Conservation (phyloP, 495 filamentous ascomycete genomes). For the Immersiella caudata region DNA sequence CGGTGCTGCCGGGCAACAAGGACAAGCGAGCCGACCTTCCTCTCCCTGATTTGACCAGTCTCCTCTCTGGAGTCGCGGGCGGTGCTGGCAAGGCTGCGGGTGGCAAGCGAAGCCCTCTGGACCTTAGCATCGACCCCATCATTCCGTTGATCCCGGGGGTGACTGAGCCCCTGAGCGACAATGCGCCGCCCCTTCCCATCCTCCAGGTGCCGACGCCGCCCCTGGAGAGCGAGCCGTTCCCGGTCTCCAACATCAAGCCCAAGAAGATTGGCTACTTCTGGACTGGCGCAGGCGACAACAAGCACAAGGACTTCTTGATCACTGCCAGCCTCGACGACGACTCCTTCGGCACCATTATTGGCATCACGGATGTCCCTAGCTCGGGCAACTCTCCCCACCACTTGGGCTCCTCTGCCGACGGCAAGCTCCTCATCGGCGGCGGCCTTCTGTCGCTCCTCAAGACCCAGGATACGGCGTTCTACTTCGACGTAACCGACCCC, state of each 20-base stretch:
- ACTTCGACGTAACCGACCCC: constrained; percentile 61
- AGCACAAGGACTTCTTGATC: constrained; percentile 64
- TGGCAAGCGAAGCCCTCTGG: constrained; percentile 27
- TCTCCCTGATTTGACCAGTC: background rate
- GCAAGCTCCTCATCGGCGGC: constrained; percentile 62
- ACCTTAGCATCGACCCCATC: constrained; percentile 51
- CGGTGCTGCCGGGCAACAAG: background rate
- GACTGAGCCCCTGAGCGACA: constrained; percentile 54
- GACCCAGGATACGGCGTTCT: constrained; percentile 65
- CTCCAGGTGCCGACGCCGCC: constrained; percentile 62
- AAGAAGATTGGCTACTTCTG: constrained; percentile 72
- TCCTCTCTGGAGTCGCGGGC: background rate
- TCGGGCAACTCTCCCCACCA: constrained; percentile 67
- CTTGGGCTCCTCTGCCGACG: constrained; percentile 58
- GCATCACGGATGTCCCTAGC: constrained; percentile 61
- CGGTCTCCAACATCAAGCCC: constrained; percentile 57
- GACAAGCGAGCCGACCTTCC: background rate
- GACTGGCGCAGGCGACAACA: constrained; percentile 62
- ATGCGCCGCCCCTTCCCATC: constrained; percentile 59
- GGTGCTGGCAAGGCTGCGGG: background rate
- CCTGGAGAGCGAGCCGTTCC: constrained; percentile 56
- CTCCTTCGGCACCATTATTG: constrained; percentile 62
- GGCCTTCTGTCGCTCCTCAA: constrained; percentile 65
- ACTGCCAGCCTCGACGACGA: constrained; percentile 64
- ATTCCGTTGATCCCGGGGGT: constrained; percentile 62